These are phyloP conservation scores for Neospermospora avenae DNA, from an alignment of 2,329 filamentous ascomycete genomes.

Conservation along the genomic window DNA sequence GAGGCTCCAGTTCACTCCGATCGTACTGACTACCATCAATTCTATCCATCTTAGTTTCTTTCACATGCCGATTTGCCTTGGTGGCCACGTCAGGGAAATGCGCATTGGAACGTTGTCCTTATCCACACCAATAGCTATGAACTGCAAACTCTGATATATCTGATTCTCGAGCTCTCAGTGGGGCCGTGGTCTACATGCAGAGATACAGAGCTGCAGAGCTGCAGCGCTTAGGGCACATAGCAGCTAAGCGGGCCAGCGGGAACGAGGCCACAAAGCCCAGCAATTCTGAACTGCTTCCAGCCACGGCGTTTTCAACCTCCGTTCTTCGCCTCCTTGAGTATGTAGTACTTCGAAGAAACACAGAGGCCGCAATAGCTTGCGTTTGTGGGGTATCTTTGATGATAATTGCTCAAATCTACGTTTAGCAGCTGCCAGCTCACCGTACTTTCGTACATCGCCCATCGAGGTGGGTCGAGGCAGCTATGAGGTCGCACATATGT, in stretches of 20 bases:
- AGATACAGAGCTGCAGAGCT: neutral
- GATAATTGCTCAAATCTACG: neutral
- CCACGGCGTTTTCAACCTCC: constrained; percentile 7
- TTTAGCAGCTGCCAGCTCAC: constrained; percentile 13
- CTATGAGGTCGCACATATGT: neutral
- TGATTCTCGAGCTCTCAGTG: constrained; percentile 16
- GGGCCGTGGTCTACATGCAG: constrained; percentile 10
- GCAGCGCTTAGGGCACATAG: constrained; percentile 7
- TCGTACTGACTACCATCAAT: neutral
- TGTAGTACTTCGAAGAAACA: too few species aligned
- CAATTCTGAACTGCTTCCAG: neutral
- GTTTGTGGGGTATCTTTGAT: neutral
- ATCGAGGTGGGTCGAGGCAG: constrained; percentile 9
- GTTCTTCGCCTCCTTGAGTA: constrained; percentile 6
- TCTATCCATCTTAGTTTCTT: neutral
- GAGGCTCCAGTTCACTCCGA: neutral
- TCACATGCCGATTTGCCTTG: constrained; percentile 12
- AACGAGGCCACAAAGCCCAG: neutral
- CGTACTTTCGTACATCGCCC: constrained; percentile 9
- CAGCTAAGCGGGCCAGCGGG: constrained; percentile 6
- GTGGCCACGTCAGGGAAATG: constrained; percentile 3
- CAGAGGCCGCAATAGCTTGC: constrained; percentile 6
- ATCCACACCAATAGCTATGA: constrained; percentile 18
- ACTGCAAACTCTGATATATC: constrained; percentile 15
- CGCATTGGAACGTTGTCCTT: constrained; percentile 13